These are phyloP conservation scores for Naganishia cerealis DNA, from an alignment of 1,284 basidiomycete species.

Conservation along the genomic window DNA sequence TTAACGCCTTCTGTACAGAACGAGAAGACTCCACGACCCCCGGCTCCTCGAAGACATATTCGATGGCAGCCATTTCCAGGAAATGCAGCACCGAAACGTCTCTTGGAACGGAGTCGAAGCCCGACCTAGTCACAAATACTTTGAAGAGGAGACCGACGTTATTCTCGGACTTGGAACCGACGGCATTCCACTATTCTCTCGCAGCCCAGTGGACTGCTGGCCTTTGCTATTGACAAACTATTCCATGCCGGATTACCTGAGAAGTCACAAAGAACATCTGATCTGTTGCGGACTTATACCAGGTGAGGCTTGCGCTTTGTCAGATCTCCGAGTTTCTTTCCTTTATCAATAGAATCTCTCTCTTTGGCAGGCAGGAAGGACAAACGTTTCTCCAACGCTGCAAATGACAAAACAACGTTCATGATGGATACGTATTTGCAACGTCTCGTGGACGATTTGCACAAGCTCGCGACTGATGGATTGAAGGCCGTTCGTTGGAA, in stretches of 20 bases:
- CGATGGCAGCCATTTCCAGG: neutral
- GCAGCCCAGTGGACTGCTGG: conserved; percentile 2
- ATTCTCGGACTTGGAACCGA: neutral
- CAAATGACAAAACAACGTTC: neutral
- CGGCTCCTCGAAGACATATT: neutral
- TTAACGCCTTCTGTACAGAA: neutral
- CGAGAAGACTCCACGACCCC: neutral
- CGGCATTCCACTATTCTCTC: neutral
- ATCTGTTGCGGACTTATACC: conserved; percentile 3
- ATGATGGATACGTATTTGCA: neutral
- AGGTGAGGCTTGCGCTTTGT: neutral
- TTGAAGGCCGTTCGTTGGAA: neutral
- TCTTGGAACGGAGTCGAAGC: neutral
- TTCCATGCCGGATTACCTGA: neutral
- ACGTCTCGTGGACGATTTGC: neutral
- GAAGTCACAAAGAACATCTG: neutral
- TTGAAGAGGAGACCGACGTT: neutral
- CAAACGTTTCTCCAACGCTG: too few relatives aligned
- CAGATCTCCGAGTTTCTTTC: too few relatives aligned
- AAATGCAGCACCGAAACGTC: neutral
- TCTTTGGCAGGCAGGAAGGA: neutral
- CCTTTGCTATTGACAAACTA: neutral
- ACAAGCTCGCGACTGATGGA: too few relatives aligned
- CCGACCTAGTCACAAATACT: neutral
- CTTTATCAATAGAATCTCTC: too few relatives aligned